A percentile compares a stretch with the other conserved stretches of the same genome.
phyloP scores from a whole-genome alignment of 2,329 filamentous ascomycete genomes.

The Harringtonia lauricola region DNA sequence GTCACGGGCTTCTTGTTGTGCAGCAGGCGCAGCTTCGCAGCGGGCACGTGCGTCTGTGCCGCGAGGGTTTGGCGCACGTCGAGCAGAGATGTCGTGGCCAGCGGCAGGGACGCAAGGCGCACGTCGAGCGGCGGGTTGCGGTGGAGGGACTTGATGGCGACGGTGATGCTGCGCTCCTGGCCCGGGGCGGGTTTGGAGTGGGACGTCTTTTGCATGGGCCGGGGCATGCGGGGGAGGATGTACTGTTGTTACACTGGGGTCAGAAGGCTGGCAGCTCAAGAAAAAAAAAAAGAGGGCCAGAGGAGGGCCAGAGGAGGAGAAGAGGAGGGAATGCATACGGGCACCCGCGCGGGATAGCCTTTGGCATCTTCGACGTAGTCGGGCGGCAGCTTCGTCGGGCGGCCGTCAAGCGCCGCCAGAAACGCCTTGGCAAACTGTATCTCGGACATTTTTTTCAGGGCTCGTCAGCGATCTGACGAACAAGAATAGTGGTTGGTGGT shows the following conservation, averaged over 20 bases:
- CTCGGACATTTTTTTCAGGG: conserved; percentile 74
- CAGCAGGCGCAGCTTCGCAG: conserved; percentile 78
- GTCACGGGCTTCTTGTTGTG: conserved; percentile 76
- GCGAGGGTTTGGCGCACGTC: conserved; percentile 66
- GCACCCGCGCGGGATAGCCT: conserved; percentile 62
- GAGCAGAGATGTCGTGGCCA: conserved; percentile 58
- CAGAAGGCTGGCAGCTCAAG: not conserved
- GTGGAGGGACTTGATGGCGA: conserved; percentile 58
- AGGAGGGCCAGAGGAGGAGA: conserved; percentile 5
- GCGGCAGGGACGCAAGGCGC: conserved; percentile 48
- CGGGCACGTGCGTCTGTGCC: conserved; percentile 47
- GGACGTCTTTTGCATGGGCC: conserved; percentile 36
- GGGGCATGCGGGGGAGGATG: conserved; percentile 59
- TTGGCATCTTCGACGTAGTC: conserved; percentile 85
- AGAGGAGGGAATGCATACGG: conserved; percentile 43
- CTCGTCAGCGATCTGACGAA: no score
- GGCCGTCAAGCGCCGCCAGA: conserved; percentile 66
- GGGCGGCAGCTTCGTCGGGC: conserved; percentile 69
- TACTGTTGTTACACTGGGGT: conserved; percentile 41
- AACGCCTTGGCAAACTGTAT: conserved; percentile 75
- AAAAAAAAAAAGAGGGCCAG: not conserved
- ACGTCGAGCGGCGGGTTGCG: conserved; percentile 62
- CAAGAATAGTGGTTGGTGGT: no score
- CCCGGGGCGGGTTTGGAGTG: conserved; percentile 37
- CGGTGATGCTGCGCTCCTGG: conserved; percentile 39